Percentiles rank a stretch among this genome's conserved stretches.
These are phyloP conservation scores for Volvox africanus DNA, from an alignment of 139 green algal genomes.

Conservation along the genomic window DNA sequence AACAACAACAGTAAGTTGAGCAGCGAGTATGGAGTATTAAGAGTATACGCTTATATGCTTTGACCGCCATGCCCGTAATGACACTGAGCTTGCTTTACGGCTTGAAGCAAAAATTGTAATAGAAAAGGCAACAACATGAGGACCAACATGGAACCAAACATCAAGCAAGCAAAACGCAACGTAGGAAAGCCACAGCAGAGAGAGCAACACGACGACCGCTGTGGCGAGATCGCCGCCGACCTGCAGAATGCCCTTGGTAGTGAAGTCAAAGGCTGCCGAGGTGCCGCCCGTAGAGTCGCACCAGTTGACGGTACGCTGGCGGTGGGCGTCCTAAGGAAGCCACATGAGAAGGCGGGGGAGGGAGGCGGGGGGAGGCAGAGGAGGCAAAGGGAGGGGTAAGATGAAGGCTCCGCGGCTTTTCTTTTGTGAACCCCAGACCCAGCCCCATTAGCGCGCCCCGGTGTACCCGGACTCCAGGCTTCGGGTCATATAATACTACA, in stretches of 20 bases:
- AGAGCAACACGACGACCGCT: background rate
- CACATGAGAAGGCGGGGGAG: background rate
- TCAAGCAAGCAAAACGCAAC: background rate
- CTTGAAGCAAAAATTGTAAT: no score
- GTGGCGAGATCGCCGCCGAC: constrained; percentile 48
- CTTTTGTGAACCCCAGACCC: no score
- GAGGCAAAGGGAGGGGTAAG: background rate
- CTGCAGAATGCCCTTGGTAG: constrained; percentile 95
- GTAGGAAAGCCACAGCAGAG: background rate
- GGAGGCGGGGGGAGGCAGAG: background rate
- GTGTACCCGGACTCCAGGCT: no score
- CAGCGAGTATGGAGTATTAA: no score
- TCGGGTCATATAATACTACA: no score
- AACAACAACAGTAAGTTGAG: no score
- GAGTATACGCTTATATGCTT: no score
- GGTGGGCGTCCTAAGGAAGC: constrained; percentile 74
- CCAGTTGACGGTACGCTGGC: constrained; percentile 94
- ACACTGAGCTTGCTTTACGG: no score
- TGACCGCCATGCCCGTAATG: no score
- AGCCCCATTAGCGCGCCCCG: no score
- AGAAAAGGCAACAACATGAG: background rate
- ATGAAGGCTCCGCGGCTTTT: background rate
- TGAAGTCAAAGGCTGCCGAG: constrained; percentile 97
- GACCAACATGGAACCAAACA: background rate
- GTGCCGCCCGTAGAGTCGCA: constrained; percentile 92